Conservation (phyloP, 805 yeast genomes). For the Wickerhamomyces pijperi region DNA sequence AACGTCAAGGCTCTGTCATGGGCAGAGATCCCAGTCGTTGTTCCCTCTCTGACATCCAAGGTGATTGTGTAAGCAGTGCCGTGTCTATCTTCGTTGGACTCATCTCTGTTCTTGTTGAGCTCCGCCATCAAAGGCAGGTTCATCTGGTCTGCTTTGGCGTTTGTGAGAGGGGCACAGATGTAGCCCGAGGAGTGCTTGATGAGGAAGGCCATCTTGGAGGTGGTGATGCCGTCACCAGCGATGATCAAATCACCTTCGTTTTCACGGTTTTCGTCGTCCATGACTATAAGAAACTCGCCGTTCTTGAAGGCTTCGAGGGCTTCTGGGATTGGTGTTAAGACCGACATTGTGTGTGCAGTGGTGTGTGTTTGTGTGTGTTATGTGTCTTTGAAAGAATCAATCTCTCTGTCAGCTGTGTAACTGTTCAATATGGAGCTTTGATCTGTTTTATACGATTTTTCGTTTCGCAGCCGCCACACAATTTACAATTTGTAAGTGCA, state of each 20-base stretch:
- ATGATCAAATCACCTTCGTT: constrained; percentile 95
- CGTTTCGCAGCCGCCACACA: too few relatives aligned
- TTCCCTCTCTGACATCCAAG: constrained; percentile 75
- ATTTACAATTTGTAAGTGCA: too few relatives aligned
- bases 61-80: constrained; percentile 96
- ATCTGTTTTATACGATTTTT: too few relatives aligned
- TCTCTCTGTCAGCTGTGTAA: background rate
- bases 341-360: constrained; percentile 1
- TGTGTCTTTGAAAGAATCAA: too few relatives aligned
- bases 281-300: constrained; percentile 70
- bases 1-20: constrained; percentile 86
- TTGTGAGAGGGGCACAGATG: constrained; percentile 82
- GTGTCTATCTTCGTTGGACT: constrained; percentile 60
- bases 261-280: constrained; percentile 94
- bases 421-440: background rate
- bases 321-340: constrained; percentile 48
- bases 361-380: background rate
- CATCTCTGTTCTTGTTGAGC: background rate
- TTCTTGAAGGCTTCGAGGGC: constrained; percentile 56
- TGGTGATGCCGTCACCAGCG: constrained; percentile 76
- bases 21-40: constrained; percentile 96
- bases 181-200: constrained; percentile 84
- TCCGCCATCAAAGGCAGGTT: constrained; percentile 64
- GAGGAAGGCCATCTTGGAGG: constrained; percentile 86
- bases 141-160: constrained; percentile 66